A percentile compares a stretch with the other conserved stretches of the same genome.
These are phyloP conservation scores for Setaria viridis DNA, from an alignment of 202 grass and related monocot species.

Conservation along the genomic window DNA sequence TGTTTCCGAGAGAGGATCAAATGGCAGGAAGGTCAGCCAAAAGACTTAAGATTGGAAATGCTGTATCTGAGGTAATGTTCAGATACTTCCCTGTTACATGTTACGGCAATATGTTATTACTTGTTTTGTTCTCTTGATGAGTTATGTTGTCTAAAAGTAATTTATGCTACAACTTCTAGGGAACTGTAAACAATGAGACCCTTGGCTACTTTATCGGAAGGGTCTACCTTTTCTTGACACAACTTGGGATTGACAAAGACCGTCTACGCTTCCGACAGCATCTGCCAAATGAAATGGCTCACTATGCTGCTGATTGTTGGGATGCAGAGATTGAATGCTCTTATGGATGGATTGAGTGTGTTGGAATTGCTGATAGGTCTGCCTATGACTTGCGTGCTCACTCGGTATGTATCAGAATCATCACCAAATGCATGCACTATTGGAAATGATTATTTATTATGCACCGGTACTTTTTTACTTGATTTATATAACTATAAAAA, in stretches of 20 bases:
- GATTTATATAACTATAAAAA: neutral
- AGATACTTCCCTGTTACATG: conserved; percentile 27
- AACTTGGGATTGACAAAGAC: conserved; percentile 86
- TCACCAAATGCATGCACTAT: neutral
- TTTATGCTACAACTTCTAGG: conserved; percentile 44
- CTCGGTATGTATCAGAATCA: conserved; percentile 60
- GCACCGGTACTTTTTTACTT: neutral
- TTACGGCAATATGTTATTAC: neutral
- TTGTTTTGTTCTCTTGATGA: conserved; percentile 14
- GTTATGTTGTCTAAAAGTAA: conserved; percentile 23
- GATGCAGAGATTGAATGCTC: conserved; percentile 97
- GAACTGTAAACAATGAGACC: conserved; percentile 90
- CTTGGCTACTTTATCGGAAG: conserved; percentile 90
- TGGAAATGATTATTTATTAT: conserved; percentile 12
- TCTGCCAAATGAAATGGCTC: conserved; percentile 95
- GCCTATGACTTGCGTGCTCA: conserved; percentile 83
- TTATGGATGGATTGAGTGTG: conserved; percentile 95
- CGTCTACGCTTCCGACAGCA: conserved; percentile 84
- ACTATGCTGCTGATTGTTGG: conserved; percentile 97
- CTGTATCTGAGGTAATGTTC: conserved; percentile 70
- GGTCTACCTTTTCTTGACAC: conserved; percentile 87
- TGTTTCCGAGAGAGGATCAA: conserved; percentile 88
- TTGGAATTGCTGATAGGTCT: conserved; percentile 97
- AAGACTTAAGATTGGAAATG: conserved; percentile 52
- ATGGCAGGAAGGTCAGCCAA: conserved; percentile 60